These are phyloP conservation scores for Chamaenerion angustifolium DNA, from an alignment of 345 rosid genomes.

Conservation along the genomic window DNA sequence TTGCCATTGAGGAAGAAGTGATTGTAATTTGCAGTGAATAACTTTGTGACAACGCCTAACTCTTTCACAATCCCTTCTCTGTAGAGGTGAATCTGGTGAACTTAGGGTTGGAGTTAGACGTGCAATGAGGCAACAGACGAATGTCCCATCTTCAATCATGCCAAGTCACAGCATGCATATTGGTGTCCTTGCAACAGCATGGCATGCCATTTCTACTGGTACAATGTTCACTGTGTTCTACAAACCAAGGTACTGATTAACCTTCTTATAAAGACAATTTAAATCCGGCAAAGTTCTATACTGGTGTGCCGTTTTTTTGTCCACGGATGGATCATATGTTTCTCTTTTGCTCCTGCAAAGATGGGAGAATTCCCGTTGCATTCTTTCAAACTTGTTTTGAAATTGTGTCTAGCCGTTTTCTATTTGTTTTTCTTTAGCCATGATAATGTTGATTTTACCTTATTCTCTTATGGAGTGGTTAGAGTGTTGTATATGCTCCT, in stretches of 20 bases:
- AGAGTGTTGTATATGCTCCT: too few species aligned
- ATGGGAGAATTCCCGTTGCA: too few species aligned
- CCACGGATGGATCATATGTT: too few species aligned
- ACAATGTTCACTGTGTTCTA: slow-evolving; percentile 46
- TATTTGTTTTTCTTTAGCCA: not conserved
- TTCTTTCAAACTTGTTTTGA: not conserved
- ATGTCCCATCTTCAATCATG: slow-evolving; percentile 46
- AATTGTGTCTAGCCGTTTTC: not conserved
- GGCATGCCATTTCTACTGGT: slow-evolving; percentile 38
- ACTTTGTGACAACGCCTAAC: too few species aligned
- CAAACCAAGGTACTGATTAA: slow-evolving; percentile 35
- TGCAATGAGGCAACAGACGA: slow-evolving; percentile 34
- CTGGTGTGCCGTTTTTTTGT: too few species aligned
- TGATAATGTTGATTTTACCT: too few species aligned
- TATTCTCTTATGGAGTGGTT: too few species aligned
- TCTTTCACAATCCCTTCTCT: not conserved
- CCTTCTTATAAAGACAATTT: not conserved
- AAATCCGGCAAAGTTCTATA: too few species aligned
- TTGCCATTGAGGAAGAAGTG: not conserved
- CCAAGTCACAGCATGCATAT: slow-evolving; percentile 62
- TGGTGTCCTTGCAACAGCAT: slow-evolving; percentile 59
- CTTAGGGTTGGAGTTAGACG: slow-evolving; percentile 58
- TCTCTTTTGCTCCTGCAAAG: too few species aligned
- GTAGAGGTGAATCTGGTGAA: slow-evolving; percentile 43
- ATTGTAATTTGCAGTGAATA: not conserved